Base-by-base conservation (phyloP, 768 basidiomycete species). In the Cubamyces lactineus region DNA sequence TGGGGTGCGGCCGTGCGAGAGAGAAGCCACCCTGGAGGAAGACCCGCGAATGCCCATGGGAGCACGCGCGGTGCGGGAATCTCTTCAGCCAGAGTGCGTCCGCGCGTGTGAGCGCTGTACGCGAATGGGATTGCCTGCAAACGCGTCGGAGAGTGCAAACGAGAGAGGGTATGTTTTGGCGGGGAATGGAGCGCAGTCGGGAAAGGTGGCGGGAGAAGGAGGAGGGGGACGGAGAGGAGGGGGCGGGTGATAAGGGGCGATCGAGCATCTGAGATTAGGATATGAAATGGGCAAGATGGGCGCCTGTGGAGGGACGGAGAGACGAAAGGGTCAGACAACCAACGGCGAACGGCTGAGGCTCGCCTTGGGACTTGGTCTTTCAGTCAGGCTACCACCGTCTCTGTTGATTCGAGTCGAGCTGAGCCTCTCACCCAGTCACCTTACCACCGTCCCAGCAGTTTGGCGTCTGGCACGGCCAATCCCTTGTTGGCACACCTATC, bases 1-100 rank as follows among this genome's bases (percentile, higher is more conserved):
- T 64, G 63, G 63, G 63, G 55, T 57, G 28, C 28, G 39, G 6
- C 53, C 63, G 63, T 64, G 63, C 63, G 63, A 64, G 57, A 60
- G 55, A 64, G 63, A 64, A 64, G 58, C 58, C 57, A 34, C 53
- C 58, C 53, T 40, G 57, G 52, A 59, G 53, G 53, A 55, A 63
- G 57, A 55, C 52, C n/a, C 38, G 62, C 47, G 40, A 53, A 40
- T 39, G 19, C 4, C 16, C 62, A 53, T 63, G 62, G 57, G 62
- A 63, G 57, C 21, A 19, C 57, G 43, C 34, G 40, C 62, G 21
- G 11, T 46, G 45, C 28, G 23, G 46, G 55, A 46, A 47, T 16
- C 23, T 17, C 43, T 26, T 15, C 15, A 28, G 48, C 24, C 48
- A 16, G 48, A 23, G 26, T 49, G 7, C 24, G 24, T 28, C 48